Evolutionary conservation across 2,329 filamentous ascomycete species (phyloP).

Genomic region (Penicillium sclerotiorum): DNA sequence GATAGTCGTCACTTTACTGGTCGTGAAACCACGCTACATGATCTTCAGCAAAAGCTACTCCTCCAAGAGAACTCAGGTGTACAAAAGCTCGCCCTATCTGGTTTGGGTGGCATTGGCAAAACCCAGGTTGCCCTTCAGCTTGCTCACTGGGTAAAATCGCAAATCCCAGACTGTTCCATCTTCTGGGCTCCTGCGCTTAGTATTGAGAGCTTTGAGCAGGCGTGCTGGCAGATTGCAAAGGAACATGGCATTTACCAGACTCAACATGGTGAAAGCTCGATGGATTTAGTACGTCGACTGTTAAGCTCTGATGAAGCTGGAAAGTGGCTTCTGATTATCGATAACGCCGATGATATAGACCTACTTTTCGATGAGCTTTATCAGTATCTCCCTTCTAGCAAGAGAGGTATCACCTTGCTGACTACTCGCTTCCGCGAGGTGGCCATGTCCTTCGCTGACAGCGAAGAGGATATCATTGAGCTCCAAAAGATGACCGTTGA

Average conservation of each 20-base stretch:
- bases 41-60: slow-evolving; percentile 4
- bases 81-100: slow-evolving; percentile 13
- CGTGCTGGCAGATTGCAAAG: slow-evolving; percentile 7
- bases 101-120: slow-evolving; percentile 30
- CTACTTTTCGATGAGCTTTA: slow-evolving; percentile 4
- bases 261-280: background rate
- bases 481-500: slow-evolving; percentile 1
- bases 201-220: slow-evolving; percentile 14
- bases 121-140: slow-evolving; percentile 27
- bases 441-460: background rate
- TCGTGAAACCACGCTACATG: background rate
- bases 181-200: slow-evolving; percentile 20
- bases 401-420: background rate
- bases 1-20: background rate
- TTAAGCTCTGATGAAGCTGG: slow-evolving; percentile 4
- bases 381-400: slow-evolving; percentile 3
- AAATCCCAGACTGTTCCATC: slow-evolving; percentile 15
- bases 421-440: slow-evolving; percentile 5
- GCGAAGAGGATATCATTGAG: background rate
- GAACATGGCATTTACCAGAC: background rate
- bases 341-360: slow-evolving; percentile 4
- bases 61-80: background rate
- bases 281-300: background rate
- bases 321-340: slow-evolving; percentile 7
- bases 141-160: slow-evolving; percentile 11